Conservation (phyloP, 371 early-diverging fungal species). For the Smittium culicis region DNA sequence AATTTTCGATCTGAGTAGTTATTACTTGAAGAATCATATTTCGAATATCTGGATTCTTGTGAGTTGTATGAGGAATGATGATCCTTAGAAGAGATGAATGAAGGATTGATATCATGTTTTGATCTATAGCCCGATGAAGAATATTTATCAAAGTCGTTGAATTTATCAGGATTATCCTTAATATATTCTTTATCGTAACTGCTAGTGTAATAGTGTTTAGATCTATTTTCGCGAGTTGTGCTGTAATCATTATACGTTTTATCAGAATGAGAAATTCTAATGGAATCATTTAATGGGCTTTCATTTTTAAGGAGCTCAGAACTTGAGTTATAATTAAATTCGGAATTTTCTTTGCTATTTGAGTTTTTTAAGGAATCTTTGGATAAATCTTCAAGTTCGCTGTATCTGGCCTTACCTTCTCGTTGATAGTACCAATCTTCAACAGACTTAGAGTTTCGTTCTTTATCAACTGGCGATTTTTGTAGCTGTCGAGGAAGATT, state of each 20-base stretch:
- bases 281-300: neutral
- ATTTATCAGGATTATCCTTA: neutral
- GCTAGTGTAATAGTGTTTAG: neutral
- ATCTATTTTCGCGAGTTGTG: neutral
- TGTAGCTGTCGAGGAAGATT: no score
- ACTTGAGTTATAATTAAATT: no score
- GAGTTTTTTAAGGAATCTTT: neutral
- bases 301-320: neutral
- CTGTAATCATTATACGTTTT: neutral
- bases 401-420: neutral
- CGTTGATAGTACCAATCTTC: neutral
- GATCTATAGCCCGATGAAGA: neutral
- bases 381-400: neutral
- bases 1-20: neutral
- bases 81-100: neutral
- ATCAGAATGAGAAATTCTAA: neutral
- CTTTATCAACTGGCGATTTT: no score
- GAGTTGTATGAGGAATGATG: neutral
- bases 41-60: neutral
- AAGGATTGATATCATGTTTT: neutral
- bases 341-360: no score
- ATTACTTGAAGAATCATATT: neutral
- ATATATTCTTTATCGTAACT: neutral
- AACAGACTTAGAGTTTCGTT: no score
- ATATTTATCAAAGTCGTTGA: neutral